Percentiles rank a stretch among this genome's conserved stretches.
Evolutionary conservation across 148 eudicot species (phyloP).

Genomic region (Diospyros lotus): DNA sequence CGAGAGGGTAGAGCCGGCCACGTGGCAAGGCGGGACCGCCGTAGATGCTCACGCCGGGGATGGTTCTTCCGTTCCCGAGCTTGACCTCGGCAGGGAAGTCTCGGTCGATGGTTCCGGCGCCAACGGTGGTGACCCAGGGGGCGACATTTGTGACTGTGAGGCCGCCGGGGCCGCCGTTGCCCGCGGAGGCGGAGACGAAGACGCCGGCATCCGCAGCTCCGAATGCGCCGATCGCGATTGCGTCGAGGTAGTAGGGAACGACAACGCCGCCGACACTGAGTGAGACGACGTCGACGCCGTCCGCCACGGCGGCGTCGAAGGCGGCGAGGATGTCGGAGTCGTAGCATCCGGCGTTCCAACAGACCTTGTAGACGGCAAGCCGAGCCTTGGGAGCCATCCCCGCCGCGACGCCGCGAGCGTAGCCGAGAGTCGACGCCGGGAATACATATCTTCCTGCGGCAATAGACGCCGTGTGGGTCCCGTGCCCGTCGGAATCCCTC

Average conservation of each 20-base stretch:
- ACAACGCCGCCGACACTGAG: constrained; percentile 85
- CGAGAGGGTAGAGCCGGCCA: constrained; percentile 49
- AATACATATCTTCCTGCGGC: constrained; percentile 92
- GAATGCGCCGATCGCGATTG: constrained; percentile 78
- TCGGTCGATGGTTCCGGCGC: constrained; percentile 81
- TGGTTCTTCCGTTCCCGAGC: constrained; percentile 62
- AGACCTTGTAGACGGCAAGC: constrained; percentile 80
- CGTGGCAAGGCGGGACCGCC: constrained; percentile 58
- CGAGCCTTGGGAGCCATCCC: constrained; percentile 97
- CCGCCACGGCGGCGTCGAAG: constrained; percentile 74
- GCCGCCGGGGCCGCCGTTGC: constrained; percentile 93
- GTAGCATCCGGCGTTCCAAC: constrained; percentile 91
- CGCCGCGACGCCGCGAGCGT: constrained; percentile 82
- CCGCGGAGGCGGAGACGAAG: constrained; percentile 88
- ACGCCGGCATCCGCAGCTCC: constrained; percentile 65
- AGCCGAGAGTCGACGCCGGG: constrained; percentile 75
- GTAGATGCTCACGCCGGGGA: constrained; percentile 67
- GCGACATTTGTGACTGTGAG: constrained; percentile 75
- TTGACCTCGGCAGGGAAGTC: constrained; percentile 85
- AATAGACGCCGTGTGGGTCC: constrained; percentile 93
- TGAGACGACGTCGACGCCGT: constrained; percentile 84
- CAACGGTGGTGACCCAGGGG: constrained; percentile 91
- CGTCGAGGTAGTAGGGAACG: constrained; percentile 84
- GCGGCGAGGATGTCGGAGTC: constrained; percentile 94
- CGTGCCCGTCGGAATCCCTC: constrained; percentile 88